Conservation (phyloP, 225 moss, liverwort and hornwort species). For the Lunularia cruciata region DNA sequence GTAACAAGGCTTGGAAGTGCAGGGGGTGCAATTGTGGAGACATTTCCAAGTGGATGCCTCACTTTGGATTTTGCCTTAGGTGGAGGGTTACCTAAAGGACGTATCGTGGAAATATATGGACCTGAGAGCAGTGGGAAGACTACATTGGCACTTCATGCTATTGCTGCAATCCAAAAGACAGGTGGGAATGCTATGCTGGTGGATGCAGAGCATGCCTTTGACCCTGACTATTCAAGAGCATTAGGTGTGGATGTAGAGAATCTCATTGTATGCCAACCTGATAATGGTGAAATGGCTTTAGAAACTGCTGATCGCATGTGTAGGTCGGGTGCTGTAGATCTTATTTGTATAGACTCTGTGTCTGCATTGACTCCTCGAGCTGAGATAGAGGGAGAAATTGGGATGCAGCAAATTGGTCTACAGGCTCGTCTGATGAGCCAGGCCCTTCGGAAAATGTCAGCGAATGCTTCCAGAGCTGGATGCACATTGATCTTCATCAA, state of each 20-base stretch:
- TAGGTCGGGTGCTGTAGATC: constrained; percentile 91
- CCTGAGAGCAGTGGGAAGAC: constrained; percentile 98
- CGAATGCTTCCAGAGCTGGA: constrained; percentile 80
- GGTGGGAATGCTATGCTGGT: constrained; percentile 96
- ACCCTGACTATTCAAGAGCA: constrained; percentile 86
- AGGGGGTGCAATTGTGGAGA: constrained; percentile 84
- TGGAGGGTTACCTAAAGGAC: constrained; percentile 87
- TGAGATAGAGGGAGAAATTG: constrained; percentile 96
- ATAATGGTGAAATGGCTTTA: constrained; percentile 89
- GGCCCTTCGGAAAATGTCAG: constrained; percentile 95
- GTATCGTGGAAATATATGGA: constrained; percentile 93
- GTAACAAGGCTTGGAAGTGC: constrained; percentile 91
- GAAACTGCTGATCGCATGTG: constrained; percentile 96
- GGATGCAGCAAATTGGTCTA: constrained; percentile 95
- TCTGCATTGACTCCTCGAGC: constrained; percentile 92
- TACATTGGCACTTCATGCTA: constrained; percentile 90
- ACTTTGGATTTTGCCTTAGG: constrained; percentile 86
- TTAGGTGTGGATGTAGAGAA: constrained; percentile 91
- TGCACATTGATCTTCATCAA: constrained; percentile 91
- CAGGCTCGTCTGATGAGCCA: constrained; percentile 98
- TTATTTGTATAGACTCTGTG: constrained; percentile 80
- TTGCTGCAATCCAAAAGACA: constrained; percentile 84
- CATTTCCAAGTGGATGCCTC: constrained; percentile 88
- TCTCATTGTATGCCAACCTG: constrained; percentile 97
- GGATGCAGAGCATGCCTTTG: constrained; percentile 96